Conservation (phyloP, 441 rosid species). For the Erodium texanum region DNA sequence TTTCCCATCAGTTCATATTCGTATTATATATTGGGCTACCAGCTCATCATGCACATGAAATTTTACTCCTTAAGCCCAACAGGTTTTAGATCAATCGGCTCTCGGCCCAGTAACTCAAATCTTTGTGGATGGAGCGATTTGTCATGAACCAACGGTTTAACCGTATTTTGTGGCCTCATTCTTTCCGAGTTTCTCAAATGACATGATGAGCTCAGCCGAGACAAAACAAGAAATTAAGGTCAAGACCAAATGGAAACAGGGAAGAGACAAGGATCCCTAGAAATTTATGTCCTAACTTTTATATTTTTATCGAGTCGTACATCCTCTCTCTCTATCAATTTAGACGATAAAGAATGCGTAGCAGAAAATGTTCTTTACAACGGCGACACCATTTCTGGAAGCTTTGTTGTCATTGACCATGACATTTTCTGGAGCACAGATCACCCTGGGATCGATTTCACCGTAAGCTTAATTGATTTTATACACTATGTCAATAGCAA, state of each 20-base stretch:
- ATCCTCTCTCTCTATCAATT: conserved; percentile 74
- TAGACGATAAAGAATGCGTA: conserved; percentile 77
- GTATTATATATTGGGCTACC: too few species aligned
- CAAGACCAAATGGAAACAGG: neutral
- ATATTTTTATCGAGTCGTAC: too few species aligned
- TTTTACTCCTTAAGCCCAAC: neutral
- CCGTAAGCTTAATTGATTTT: conserved; percentile 37
- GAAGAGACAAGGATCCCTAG: neutral
- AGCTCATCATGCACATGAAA: too few species aligned
- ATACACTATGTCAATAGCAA: too few species aligned
- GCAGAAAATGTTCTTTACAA: conserved; percentile 85
- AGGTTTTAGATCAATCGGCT: neutral
- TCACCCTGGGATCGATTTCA: conserved; percentile 91
- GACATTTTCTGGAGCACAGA: conserved; percentile 94
- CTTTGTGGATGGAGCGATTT: neutral
- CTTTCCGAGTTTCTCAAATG: neutral
- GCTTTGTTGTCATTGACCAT: conserved; percentile 90
- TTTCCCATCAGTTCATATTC: too few species aligned
- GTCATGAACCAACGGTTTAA: neutral
- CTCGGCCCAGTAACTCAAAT: neutral
- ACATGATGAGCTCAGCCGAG: neutral
- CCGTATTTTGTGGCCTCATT: neutral
- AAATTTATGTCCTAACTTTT: too few species aligned
- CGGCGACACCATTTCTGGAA: conserved; percentile 79
- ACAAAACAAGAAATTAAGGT: neutral